phyloP scores from a whole-genome alignment of 164 flowering plant species.

The Chloranthus sessilifolius region DNA sequence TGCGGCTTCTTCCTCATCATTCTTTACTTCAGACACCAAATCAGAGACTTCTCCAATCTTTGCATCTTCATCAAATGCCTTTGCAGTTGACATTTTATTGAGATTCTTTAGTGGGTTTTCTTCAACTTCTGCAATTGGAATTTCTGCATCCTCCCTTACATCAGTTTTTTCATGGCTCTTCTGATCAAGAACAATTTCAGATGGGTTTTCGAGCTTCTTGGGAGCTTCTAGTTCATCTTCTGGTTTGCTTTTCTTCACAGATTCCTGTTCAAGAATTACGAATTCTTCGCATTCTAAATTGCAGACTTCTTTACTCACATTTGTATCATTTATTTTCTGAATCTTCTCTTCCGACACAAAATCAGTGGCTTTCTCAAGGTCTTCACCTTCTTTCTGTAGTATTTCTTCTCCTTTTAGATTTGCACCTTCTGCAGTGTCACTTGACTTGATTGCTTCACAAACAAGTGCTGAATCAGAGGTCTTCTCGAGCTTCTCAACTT shows the following conservation, averaged over 20 bases:
- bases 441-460: neutral
- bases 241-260: too few species aligned
- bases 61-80: neutral
- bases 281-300: too few species aligned
- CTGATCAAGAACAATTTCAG: constrained; percentile 4
- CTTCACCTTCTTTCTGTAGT: constrained; percentile 7
- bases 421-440: constrained; percentile 5
- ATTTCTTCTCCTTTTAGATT: constrained; percentile 9
- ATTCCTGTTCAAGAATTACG: too few species aligned
- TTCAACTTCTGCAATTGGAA: too few species aligned
- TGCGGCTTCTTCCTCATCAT: neutral
- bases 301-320: too few species aligned
- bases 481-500: constrained; percentile 14
- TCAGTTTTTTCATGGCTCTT: neutral
- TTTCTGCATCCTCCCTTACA: too few species aligned
- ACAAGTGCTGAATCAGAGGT: constrained; percentile 1
- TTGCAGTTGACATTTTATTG: neutral
- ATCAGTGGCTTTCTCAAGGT: constrained; percentile 6
- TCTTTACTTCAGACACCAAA: too few species aligned
- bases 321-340: too few species aligned
- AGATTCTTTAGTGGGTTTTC: neutral
- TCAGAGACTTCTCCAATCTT: neutral
- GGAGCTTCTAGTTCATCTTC: constrained; percentile 1
- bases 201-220: constrained; percentile 1
- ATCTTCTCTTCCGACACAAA: constrained; percentile 7